Base-by-base conservation (phyloP, 2,329 filamentous ascomycete species). In the Macrophomina phaseolina region DNA sequence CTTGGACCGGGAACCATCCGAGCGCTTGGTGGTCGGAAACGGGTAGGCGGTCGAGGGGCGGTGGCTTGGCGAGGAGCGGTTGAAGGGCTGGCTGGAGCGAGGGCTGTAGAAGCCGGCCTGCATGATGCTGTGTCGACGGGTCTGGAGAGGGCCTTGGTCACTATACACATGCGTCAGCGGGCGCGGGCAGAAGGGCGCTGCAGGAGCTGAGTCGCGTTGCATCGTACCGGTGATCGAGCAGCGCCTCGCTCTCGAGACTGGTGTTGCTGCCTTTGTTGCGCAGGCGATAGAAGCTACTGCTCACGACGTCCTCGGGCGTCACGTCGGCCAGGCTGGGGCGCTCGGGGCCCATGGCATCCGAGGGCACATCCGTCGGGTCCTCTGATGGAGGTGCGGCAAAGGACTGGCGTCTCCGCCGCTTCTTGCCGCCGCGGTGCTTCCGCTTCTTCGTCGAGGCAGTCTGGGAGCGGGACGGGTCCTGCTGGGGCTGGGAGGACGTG, bases 171-270 rank as follows among this genome's bases (percentile, higher is more conserved):
- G 53, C 23, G 46, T 68, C 28, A 62, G 62, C 30, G 4, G 8
- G 11, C 46, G 38, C 38, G 32, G n/a, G 28, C 16, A 18, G 6
- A 3, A 23, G 58, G 6, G 23, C 30, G 56, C 40, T 38, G 52
- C 16, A 46, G 30, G 16, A 6, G 2, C 8, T 48, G 42, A 48
- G 30, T 61, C 42, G 40, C 42, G 56, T 48, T 62, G 58, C 32
- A 2, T 62, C 58, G 8, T 80, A 91, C 89, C 93, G 87, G 78
- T 98, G 94, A 79, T 98, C 94, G 18, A 98, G 82, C 71, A 98
- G 81, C 7, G 88, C 90, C 75, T 97, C 90, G 77, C 93, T 97
- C 71, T 97, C 94, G 69, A 98, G 82, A 77, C 94, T 98, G 0
- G 91, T 93, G 72, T 86, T 89, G 80, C 94, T 98, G 69, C 89